A percentile compares a stretch with the other conserved stretches of the same genome.
Conservation (phyloP, 139 green algal species). For the Haematococcus lacustris region DNA sequence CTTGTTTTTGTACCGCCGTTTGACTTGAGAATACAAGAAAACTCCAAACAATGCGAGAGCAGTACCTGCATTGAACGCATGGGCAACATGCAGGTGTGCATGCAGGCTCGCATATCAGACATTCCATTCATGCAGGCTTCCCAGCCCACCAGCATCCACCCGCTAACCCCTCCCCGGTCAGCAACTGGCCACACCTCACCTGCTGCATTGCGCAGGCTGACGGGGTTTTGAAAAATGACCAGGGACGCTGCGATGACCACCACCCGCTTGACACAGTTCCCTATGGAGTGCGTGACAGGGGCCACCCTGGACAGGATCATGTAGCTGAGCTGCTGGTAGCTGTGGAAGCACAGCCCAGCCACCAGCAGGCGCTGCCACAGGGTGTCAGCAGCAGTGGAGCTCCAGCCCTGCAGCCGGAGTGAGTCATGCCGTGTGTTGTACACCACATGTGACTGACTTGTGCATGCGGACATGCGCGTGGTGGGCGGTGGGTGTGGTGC, state of each 20-base stretch:
- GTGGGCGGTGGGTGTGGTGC: too few relatives aligned
- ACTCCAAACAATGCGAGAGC: constrained; percentile 79
- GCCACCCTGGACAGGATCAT: constrained; percentile 31
- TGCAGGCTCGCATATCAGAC: neutral
- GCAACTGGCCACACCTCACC: constrained; percentile 13
- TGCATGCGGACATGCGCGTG: too few relatives aligned
- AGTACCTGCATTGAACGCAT: constrained; percentile 46
- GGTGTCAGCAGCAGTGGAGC: constrained; percentile 18
- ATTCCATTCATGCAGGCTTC: neutral
- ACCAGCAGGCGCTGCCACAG: constrained; percentile 46
- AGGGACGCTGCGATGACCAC: constrained; percentile 90
- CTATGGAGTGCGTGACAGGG: constrained; percentile 53
- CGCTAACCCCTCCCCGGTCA: neutral
- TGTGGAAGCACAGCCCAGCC: constrained; percentile 87
- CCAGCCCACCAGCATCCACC: too few relatives aligned
- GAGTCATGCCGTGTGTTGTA: too few relatives aligned
- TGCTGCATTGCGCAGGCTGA: constrained; percentile 55
- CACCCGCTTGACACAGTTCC: constrained; percentile 97
- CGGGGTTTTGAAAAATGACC: constrained; percentile 85
- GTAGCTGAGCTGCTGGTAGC: constrained; percentile 88
- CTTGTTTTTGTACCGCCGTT: neutral
- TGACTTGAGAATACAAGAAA: constrained; percentile 80
- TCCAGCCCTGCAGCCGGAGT: constrained; percentile 16
- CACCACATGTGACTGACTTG: too few relatives aligned
- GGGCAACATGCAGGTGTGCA: neutral